A percentile compares a stretch with the other conserved stretches of the same genome.
phyloP scores from a whole-genome alignment of 495 filamentous ascomycete species.

The Podospora anserina region DNA sequence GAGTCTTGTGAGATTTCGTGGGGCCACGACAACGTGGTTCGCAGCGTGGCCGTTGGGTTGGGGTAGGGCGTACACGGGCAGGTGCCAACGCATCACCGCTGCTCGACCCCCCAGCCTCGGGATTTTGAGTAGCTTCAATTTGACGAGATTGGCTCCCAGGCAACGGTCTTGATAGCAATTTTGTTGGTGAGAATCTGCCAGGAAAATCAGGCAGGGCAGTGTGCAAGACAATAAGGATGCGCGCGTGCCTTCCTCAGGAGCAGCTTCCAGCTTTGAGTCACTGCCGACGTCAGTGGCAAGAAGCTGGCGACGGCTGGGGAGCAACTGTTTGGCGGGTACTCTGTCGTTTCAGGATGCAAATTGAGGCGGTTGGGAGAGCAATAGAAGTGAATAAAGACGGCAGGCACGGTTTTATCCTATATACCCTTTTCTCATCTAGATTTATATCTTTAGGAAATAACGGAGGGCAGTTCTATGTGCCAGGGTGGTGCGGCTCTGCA shows the following conservation, averaged over 20 bases:
- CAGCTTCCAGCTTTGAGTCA: neutral
- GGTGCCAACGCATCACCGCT: neutral
- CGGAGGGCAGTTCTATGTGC: neutral
- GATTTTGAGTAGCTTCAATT: neutral
- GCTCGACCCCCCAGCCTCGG: neutral
- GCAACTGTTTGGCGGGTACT: neutral
- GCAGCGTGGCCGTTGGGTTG: neutral
- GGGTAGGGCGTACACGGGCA: neutral
- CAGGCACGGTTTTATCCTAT: neutral
- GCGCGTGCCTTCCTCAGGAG: neutral
- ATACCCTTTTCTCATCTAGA: neutral
- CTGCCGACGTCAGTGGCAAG: neutral
- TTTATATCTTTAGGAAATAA: neutral
- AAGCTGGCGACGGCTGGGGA: neutral
- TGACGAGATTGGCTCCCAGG: neutral
- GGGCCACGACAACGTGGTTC: neutral
- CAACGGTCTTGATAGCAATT: neutral
- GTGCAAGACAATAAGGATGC: neutral
- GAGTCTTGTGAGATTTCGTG: neutral
- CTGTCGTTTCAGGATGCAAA: neutral
- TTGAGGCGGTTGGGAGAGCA: neutral
- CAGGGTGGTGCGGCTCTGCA: neutral
- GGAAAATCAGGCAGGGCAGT: neutral
- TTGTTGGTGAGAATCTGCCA: neutral
- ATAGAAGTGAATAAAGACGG: neutral